Conservation (phyloP, 345 rosid genomes). For the Eutrema yunnanense region DNA sequence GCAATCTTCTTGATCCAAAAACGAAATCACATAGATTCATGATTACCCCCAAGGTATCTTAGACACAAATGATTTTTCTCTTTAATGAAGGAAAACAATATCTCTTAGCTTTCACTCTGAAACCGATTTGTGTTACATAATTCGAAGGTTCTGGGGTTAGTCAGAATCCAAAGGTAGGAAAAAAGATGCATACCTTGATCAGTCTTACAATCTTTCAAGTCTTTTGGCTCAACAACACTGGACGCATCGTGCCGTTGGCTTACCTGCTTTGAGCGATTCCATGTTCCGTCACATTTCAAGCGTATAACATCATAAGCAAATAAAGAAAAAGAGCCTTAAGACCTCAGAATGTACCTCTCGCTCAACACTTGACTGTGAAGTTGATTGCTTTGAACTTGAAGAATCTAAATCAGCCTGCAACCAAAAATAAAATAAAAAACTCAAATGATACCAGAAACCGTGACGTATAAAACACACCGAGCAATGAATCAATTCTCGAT, state of each 20-base stretch:
- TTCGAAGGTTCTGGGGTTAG: too few relatives aligned
- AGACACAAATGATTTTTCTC: too few relatives aligned
- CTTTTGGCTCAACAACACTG: constrained; percentile 31
- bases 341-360: constrained; percentile 24
- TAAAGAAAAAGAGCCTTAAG: background rate
- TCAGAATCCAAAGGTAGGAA: too few relatives aligned
- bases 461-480: background rate
- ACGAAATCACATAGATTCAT: background rate
- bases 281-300: constrained; percentile 16
- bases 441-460: background rate
- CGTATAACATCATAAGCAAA: background rate
- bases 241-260: constrained; percentile 52
- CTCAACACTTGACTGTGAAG: constrained; percentile 38
- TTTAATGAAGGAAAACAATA: too few relatives aligned
- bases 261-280: constrained; percentile 21
- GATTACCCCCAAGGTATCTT: too few relatives aligned
- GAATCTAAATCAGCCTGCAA: constrained; percentile 55
- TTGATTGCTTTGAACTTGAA: constrained; percentile 47
- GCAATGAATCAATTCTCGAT: background rate
- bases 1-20: constrained; percentile 2
- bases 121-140: too few relatives aligned
- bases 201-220: constrained; percentile 27
- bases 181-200: constrained; percentile 32
- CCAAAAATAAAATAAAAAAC: background rate
- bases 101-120: too few relatives aligned